Conservation (phyloP, 345 rosid species). For the Jatropha curcas region DNA sequence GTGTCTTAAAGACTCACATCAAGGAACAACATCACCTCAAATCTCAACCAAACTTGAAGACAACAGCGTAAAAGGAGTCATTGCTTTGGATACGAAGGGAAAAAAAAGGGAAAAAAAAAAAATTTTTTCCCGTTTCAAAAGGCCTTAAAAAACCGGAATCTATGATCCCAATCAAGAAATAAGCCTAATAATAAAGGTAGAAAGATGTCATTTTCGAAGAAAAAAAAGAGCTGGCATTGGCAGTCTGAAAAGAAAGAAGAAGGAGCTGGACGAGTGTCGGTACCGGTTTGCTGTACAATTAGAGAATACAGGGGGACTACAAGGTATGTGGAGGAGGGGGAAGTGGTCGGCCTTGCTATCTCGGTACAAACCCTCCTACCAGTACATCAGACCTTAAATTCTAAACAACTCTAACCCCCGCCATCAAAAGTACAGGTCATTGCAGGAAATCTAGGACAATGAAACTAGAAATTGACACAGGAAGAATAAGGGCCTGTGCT, state of each 20-base stretch:
- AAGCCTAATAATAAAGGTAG: neutral
- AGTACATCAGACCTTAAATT: neutral
- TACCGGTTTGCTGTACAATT: neutral
- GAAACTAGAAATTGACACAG: too few relatives aligned
- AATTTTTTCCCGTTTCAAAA: too few relatives aligned
- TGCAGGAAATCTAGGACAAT: too few relatives aligned
- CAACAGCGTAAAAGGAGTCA: neutral
- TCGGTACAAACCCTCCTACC: neutral
- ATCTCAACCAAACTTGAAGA: neutral
- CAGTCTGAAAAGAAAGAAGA: neutral
- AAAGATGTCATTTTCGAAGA: slow-evolving; percentile 4
- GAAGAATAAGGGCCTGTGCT: too few relatives aligned
- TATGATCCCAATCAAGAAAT: neutral
- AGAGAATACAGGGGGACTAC: neutral
- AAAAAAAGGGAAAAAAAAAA: too few relatives aligned
- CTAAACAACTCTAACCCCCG: too few relatives aligned
- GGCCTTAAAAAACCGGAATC: neutral
- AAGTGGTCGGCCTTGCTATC: neutral
- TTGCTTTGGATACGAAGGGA: neutral
- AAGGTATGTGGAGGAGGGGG: neutral
- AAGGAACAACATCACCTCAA: neutral
- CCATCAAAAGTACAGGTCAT: too few relatives aligned
- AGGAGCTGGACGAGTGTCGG: neutral
- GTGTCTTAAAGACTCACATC: neutral
- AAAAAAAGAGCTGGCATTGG: neutral